These are phyloP conservation scores for Scutellaria galericulata DNA, from an alignment of 257 asterid species.

Conservation along the genomic window DNA sequence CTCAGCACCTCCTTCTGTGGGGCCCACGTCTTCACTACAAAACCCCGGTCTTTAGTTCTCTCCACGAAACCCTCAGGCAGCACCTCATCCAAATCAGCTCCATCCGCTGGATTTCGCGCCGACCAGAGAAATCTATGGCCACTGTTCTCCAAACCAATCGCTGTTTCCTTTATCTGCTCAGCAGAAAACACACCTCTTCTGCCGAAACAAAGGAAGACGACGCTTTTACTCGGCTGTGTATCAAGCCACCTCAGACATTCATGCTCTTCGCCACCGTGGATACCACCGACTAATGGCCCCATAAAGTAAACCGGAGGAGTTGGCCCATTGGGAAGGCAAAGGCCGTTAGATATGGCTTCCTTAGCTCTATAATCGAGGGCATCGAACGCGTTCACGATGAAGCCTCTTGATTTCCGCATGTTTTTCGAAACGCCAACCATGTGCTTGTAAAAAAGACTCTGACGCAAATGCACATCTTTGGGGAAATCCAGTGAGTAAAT, in stretches of 20 bases:
- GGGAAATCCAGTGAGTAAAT: no score
- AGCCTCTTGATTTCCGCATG: no score
- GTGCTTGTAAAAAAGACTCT: no score
- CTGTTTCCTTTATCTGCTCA: conserved; percentile 11
- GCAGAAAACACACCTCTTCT: conserved; percentile 9
- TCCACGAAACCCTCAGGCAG: no score
- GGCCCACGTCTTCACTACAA: conserved; percentile 57
- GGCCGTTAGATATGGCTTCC: background rate
- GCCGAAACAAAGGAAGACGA: conserved; percentile 21
- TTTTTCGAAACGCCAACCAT: no score
- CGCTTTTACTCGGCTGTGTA: conserved; percentile 13
- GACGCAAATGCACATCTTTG: no score
- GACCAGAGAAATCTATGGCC: conserved; percentile 21
- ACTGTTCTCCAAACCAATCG: conserved; percentile 5
- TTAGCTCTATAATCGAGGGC: background rate
- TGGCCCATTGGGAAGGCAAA: background rate
- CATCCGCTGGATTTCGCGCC: no score
- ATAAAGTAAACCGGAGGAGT: background rate
- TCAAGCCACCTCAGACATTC: conserved; percentile 26
- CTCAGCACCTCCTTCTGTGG: conserved; percentile 57
- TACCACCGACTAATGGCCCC: background rate
- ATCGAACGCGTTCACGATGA: background rate
- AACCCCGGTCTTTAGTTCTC: conserved; percentile 42
- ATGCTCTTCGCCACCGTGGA: background rate
- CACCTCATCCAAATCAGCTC: no score